Base-by-base conservation (phyloP, 1,284 basidiomycete genomes). In the Cutaneotrichosporon spelunceum region DNA sequence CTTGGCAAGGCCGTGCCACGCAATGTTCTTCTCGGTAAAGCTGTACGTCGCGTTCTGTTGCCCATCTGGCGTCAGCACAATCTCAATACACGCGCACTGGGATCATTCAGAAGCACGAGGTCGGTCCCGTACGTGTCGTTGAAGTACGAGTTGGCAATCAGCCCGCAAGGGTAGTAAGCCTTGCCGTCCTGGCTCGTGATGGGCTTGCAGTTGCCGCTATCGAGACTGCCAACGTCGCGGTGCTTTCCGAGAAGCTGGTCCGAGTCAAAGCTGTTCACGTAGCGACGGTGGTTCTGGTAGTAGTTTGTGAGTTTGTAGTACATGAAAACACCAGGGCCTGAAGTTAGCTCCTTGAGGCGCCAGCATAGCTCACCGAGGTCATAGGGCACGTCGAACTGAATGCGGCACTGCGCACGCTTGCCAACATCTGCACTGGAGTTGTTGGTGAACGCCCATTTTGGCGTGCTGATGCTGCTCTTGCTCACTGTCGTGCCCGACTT, bases 91-190 rank as follows among this genome's bases (percentile, higher is more conserved):
- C 5, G 68, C 73, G 49, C 50, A 75, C 76, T 74, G 10, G 75
- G 53, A 19, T 85, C 81, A 70, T 86, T 86, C 21, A 84, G 72
- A 26, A 88, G 78, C 9, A 83, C 79, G 16, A 91, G 86, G 52
- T 30, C 27, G 9, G 82, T 83, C 23, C 84, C 82, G 77, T 88
- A 91, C 2, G 93, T 92, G 75, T 97, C 91, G 73, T 99, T 99
- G 83, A 98, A 99, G 9, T 93, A 62, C n/a, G 92, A 95, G 80
- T 99, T 99, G 53, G 96, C 96, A 67, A 99, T 96, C 66, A 99
- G 82, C 36, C 96, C 96, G 70, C 96, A 99, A 0, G 96, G 96
- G 75, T 94, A 99, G 73, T 92, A 85, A 7, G 85, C 81, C 73
- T 84, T 86, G 65, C 73, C 78, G 24, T 81, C 79, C 3, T 80